Evolutionary conservation across 495 filamentous ascomycete genomes (phyloP), one percentile per base, ranked within the genome.

Genomic region (Penicilliopsis zonata): DNA sequence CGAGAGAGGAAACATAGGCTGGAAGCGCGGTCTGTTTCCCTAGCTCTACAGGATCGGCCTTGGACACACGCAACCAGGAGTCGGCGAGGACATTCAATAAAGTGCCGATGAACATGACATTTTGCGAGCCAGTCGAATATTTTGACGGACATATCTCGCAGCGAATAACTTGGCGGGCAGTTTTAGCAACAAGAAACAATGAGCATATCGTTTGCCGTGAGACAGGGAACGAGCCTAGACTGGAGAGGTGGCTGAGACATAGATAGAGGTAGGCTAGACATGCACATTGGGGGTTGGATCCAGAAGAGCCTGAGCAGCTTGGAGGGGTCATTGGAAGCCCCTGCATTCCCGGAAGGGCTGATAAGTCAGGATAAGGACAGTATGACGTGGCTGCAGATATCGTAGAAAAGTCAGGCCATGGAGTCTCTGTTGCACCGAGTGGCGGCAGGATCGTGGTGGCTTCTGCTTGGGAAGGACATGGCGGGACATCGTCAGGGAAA

Each of bases 41-140:
- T 8, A 66, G 43, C 8, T 59, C 52, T 17, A 36, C 33, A 9
- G 59, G 34, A 14, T 63, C 50, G 13, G 50, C 43, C 16, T 57
- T 47, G 8, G 42, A 57, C 9, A 65, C 48, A 6, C 57, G 54
- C 4, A 59, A 42, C 63, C 63, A 83, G 2, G 69, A 60, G 46
- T 77, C 66, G 13, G 72, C 71, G 18, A 78, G 59, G 9, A 74
- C 69, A 13, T 72, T 76, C 13, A 83, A 57, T 6, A 82, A 56
- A 0, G 75, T 72, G 5, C 69, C 76, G 8, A 77, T 66, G 34
- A 79, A 67, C 75, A 81, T 80, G 23, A 75, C 61, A 43, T 70
- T 80, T 36, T 81, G 77, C 12, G 72, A 40, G 6, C 54, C 57
- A 1, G 61, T 61, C 15, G 58, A 47, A 17, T 63, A 67, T 17